phyloP scores from a whole-genome alignment of 345 rosid species.

The Salix koriyanagi region DNA sequence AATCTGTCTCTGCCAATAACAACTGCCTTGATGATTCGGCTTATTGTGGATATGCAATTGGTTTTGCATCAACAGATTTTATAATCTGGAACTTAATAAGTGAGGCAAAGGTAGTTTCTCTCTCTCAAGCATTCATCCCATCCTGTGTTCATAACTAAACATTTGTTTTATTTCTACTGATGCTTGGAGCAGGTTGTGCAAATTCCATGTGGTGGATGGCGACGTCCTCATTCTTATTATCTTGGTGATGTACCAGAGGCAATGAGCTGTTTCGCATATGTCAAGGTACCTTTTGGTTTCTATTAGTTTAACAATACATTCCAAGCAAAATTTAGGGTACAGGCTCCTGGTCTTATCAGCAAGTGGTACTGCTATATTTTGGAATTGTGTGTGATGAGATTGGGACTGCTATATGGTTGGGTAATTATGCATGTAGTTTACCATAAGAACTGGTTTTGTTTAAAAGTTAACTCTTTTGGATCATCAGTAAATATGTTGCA shows the following conservation, averaged over 20 bases:
- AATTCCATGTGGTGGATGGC: slow-evolving; percentile 98
- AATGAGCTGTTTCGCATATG: slow-evolving; percentile 76
- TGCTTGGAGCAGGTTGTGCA: slow-evolving; percentile 67
- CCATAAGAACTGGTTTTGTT: not conserved
- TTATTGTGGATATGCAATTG: slow-evolving; percentile 65
- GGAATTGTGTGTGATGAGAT: not conserved
- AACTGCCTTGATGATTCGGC: slow-evolving; percentile 34
- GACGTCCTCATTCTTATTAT: slow-evolving; percentile 88
- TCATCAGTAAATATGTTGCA: too few species aligned
- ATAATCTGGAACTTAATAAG: slow-evolving; percentile 71
- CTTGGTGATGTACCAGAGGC: slow-evolving; percentile 71
- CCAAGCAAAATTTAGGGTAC: not conserved
- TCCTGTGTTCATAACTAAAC: not conserved
- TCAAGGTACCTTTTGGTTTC: slow-evolving; percentile 52
- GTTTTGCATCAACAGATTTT: slow-evolving; percentile 87
- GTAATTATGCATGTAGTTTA: not conserved
- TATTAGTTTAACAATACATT: not conserved
- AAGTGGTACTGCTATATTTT: not conserved
- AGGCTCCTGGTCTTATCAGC: not conserved
- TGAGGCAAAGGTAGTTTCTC: slow-evolving; percentile 61
- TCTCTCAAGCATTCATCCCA: not conserved
- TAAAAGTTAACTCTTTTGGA: not conserved
- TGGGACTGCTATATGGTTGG: not conserved
- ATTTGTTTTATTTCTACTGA: slow-evolving; percentile 19
- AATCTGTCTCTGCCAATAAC: slow-evolving; percentile 44